Evolutionary conservation across 2,329 filamentous ascomycete genomes (phyloP).

Genomic region (Clarireedia hainanense): DNA sequence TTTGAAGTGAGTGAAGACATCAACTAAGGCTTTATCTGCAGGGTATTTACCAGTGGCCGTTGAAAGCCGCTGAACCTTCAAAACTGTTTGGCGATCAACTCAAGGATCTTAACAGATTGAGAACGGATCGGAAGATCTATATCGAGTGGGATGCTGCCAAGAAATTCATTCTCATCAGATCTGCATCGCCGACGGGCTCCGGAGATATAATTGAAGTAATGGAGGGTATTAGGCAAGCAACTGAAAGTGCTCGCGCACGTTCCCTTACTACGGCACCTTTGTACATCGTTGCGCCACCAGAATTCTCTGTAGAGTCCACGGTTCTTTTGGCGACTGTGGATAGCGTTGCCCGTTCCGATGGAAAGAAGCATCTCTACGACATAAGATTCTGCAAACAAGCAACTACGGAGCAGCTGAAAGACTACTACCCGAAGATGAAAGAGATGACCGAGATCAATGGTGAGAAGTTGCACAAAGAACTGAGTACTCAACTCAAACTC

Average conservation of each 20-base stretch:
- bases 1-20: background rate
- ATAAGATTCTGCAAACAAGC: background rate
- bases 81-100: slow-evolving; percentile 15
- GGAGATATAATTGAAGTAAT: slow-evolving; percentile 11
- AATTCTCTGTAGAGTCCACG: background rate
- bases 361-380: background rate
- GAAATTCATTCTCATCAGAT: slow-evolving; percentile 13
- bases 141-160: slow-evolving; percentile 13
- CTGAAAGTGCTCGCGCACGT: slow-evolving; percentile 16
- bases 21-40: background rate
- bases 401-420: background rate
- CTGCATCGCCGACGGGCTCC: background rate
- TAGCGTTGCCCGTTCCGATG: background rate
- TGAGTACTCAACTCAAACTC: slow-evolving; percentile 15
- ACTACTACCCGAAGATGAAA: background rate
- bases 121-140: slow-evolving; percentile 14
- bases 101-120: slow-evolving; percentile 19
- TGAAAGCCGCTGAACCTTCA: slow-evolving; percentile 5
- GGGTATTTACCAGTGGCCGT: slow-evolving; percentile 22
- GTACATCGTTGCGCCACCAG: slow-evolving; percentile 22
- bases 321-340: background rate
- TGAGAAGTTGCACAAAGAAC: slow-evolving; percentile 15
- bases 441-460: slow-evolving; percentile 2
- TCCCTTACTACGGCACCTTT: slow-evolving; percentile 15
- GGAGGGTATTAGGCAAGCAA: slow-evolving; percentile 18